These are phyloP conservation scores for Tetradesmus lagerheimii DNA, from an alignment of 139 green algal species.

Conservation along the genomic window DNA sequence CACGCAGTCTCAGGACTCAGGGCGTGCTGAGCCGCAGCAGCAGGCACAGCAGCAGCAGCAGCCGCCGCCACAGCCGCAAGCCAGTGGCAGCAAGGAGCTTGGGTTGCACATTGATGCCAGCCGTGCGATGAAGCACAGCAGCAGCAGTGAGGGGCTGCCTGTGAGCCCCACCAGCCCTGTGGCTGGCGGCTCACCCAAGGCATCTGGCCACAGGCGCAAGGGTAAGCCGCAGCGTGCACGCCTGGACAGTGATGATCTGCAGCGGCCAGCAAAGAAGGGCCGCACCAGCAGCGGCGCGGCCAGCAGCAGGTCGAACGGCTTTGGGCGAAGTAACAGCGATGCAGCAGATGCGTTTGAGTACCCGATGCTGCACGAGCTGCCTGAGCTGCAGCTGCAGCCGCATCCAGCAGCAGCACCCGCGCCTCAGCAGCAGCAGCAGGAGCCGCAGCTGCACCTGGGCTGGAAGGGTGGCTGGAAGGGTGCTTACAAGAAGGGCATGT, in stretches of 20 bases:
- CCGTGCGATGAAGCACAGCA: constrained; percentile 36
- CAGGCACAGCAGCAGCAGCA: constrained; percentile 1
- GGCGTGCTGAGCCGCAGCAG: background rate
- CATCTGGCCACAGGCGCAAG: constrained; percentile 33
- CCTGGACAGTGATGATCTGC: constrained; percentile 41
- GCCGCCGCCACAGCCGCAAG: background rate
- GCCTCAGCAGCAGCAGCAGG: constrained; percentile 11
- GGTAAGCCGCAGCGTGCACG: constrained; percentile 35
- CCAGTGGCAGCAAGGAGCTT: background rate
- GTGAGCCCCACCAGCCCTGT: constrained; percentile 30
- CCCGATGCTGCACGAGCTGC: constrained; percentile 13
- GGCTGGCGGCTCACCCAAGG: constrained; percentile 11
- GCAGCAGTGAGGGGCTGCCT: constrained; percentile 41
- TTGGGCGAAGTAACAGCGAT: constrained; percentile 3
- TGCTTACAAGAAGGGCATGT: constrained; percentile 46
- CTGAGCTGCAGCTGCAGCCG: background rate
- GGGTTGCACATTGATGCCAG: background rate
- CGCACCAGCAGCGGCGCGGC: background rate
- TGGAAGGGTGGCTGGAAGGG: constrained; percentile 49
- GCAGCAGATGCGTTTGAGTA: background rate
- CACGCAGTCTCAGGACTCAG: constrained; percentile 5
- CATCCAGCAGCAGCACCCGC: background rate
- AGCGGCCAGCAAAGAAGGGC: constrained; percentile 35
- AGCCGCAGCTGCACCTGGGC: constrained; percentile 29
- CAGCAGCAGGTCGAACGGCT: constrained; percentile 27